Base-by-base conservation (phyloP, 108 stramenopile species). In the Epithemia pelagica region DNA sequence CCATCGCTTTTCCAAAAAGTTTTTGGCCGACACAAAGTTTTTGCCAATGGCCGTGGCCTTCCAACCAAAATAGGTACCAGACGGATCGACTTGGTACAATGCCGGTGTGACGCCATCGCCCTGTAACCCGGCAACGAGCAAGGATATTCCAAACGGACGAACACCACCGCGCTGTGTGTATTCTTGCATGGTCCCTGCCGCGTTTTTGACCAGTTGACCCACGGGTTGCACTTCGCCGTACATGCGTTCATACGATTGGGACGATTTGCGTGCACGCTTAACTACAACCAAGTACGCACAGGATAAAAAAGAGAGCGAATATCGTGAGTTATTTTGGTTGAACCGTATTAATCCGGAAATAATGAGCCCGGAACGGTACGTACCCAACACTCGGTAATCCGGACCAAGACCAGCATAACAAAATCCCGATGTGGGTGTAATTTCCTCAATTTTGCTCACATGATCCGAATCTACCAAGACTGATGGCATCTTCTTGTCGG, bases 1-100 rank as follows among this genome's bases (percentile, higher is more conserved):
- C 69, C 78, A 98, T 32, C 98, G 86, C 74, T 96, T 97, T 75
- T 99, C 99, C 69, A 99, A 70, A 75, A 99, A 99, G 68, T 88
- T 95, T 71, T 98, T 98, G 71, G 98, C 99, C 77, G 96, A 95
- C 58, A 97, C 87, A 73, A 92, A 95, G 68, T 97, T 95, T 74
- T 97, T 97, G 19, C 99, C 99, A 75, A 99, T 98, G 20, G 99
- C 99, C 32, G 96, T 97, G 30, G 99, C 99, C 82, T 98, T 97
- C 99, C 99, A 99, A 7, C 93, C 96, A 79, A 98, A 98, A 77
- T 95, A 99, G 19, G 97, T 90, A 0, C 99, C 99, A 1, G 86
- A 89, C 0, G 99, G 99, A 77, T 99, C 99, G 5, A 99, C 96
- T 71, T 96, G 96, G 74, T 89, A 99, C 33, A 99, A 78, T 67